Conservation (phyloP, 768 basidiomycete species). For the Trametes elegans region DNA sequence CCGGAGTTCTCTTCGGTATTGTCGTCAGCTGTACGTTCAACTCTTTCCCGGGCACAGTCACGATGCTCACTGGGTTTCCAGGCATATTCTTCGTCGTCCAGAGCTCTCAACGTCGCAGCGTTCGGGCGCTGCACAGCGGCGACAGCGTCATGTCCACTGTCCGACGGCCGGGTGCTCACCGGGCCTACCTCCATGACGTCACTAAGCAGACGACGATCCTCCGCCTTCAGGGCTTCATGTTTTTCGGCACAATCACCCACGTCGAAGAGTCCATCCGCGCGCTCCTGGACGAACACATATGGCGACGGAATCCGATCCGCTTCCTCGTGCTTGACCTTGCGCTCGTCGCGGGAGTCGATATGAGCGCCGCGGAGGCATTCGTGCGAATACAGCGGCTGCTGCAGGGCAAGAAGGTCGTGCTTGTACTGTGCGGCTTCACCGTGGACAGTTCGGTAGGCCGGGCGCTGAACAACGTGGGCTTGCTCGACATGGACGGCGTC, state of each 20-base stretch:
- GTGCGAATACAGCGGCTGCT: conserved; percentile 86
- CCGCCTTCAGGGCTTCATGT: conserved; percentile 85
- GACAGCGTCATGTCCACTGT: conserved; percentile 88
- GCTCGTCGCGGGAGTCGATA: conserved; percentile 86
- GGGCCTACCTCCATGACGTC: conserved; percentile 88
- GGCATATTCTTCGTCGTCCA: conserved; percentile 97
- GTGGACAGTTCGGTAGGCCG: conserved; percentile 62
- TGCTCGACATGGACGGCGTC: conserved; percentile 74
- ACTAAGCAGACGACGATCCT: conserved; percentile 89
- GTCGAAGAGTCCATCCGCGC: conserved; percentile 86
- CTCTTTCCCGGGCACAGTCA: neutral
- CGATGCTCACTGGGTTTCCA: conserved; percentile 25
- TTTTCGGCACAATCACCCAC: conserved; percentile 89
- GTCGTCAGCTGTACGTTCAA: conserved; percentile 74
- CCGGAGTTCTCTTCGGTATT: conserved; percentile 90
- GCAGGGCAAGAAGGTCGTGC: conserved; percentile 67
- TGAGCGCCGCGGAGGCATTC: conserved; percentile 94
- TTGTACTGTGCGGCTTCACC: conserved; percentile 86
- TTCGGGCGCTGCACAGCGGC: conserved; percentile 81
- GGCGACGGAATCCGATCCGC: conserved; percentile 74
- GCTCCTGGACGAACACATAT: conserved; percentile 67
- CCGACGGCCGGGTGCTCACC: conserved; percentile 81
- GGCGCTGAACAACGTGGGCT: conserved; percentile 74
- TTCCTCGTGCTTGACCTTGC: conserved; percentile 89
- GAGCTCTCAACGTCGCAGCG: conserved; percentile 81